Conservation (phyloP, 1,139 yeast species). For the Zygotorulaspora mrakii region DNA sequence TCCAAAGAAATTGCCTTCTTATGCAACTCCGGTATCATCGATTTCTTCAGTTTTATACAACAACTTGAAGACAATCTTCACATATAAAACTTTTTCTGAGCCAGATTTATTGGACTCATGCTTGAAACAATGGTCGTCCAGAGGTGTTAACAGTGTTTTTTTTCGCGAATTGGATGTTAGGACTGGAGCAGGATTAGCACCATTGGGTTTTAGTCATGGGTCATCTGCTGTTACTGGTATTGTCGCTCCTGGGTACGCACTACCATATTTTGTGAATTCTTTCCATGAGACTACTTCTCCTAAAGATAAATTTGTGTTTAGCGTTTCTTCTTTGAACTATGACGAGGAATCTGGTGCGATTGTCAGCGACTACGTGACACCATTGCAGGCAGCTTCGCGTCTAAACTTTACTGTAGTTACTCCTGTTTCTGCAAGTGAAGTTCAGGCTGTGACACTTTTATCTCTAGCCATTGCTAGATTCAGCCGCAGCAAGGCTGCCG, state of each 20-base stretch:
- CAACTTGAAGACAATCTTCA: slow-evolving; percentile 60
- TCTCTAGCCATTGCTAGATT: slow-evolving; percentile 62
- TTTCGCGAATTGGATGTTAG: slow-evolving; percentile 58
- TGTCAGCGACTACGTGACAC: slow-evolving; percentile 63
- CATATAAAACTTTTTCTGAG: slow-evolving; percentile 63
- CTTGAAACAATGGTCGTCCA: slow-evolving; percentile 58
- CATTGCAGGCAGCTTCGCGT: slow-evolving; percentile 59
- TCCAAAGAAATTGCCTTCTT: slow-evolving; percentile 50
- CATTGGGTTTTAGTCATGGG: slow-evolving; percentile 63
- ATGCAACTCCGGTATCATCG: slow-evolving; percentile 53
- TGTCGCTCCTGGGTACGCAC: slow-evolving; percentile 64
- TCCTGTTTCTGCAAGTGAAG: slow-evolving; percentile 59
- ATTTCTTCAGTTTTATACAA: slow-evolving; percentile 66
- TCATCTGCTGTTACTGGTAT: slow-evolving; percentile 45
- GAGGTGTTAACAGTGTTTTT: slow-evolving; percentile 54
- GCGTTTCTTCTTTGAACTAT: slow-evolving; percentile 71
- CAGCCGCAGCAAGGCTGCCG: slow-evolving; percentile 44
- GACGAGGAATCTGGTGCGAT: slow-evolving; percentile 50
- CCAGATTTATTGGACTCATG: slow-evolving; percentile 59
- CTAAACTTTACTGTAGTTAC: slow-evolving; percentile 70
- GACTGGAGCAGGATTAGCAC: slow-evolving; percentile 77
- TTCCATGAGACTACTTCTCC: slow-evolving; percentile 53
- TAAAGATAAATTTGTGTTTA: slow-evolving; percentile 53
- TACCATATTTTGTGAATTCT: slow-evolving; percentile 43
- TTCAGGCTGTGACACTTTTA: slow-evolving; percentile 64